Conservation (phyloP, 164 flowering plant species). For the Aristolochia fimbriata region DNA sequence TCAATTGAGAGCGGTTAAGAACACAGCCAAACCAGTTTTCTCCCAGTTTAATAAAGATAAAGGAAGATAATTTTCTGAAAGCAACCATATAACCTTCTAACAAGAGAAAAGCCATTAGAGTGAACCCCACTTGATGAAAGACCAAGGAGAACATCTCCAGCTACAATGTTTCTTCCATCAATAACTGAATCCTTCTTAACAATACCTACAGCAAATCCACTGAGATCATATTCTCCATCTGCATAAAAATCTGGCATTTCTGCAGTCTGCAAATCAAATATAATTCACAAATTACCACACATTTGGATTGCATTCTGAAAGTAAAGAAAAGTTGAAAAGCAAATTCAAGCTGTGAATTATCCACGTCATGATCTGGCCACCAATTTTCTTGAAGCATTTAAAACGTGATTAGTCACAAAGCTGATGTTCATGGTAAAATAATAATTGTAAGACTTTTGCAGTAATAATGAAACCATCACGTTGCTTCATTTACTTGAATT, state of each 20-base stretch:
- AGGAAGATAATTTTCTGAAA: neutral
- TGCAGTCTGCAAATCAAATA: conserved; percentile 54
- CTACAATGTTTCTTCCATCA: conserved; percentile 68
- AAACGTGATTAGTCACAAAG: neutral
- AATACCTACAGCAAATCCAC: conserved; percentile 89
- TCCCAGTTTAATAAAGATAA: neutral
- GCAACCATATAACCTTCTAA: conserved; percentile 53
- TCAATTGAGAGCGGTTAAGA: neutral
- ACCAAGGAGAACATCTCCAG: conserved; percentile 89
- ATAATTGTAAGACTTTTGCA: too few species aligned
- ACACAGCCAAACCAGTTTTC: neutral
- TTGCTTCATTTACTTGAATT: neutral
- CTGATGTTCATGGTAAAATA: too few species aligned
- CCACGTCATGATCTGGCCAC: neutral
- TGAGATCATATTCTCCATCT: conserved; percentile 84
- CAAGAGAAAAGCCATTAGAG: conserved; percentile 97
- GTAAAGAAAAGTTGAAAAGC: too few species aligned
- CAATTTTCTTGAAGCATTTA: neutral
- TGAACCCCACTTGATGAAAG: conserved; percentile 95
- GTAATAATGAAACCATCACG: neutral
- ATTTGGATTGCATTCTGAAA: too few species aligned
- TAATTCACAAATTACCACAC: too few species aligned
- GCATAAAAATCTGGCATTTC: conserved; percentile 95
- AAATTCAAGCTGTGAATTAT: too few species aligned
- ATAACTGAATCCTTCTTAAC: conserved; percentile 77